Evolutionary conservation across 495 filamentous ascomycete genomes (phyloP).

Genomic region (Xylaria longipes): DNA sequence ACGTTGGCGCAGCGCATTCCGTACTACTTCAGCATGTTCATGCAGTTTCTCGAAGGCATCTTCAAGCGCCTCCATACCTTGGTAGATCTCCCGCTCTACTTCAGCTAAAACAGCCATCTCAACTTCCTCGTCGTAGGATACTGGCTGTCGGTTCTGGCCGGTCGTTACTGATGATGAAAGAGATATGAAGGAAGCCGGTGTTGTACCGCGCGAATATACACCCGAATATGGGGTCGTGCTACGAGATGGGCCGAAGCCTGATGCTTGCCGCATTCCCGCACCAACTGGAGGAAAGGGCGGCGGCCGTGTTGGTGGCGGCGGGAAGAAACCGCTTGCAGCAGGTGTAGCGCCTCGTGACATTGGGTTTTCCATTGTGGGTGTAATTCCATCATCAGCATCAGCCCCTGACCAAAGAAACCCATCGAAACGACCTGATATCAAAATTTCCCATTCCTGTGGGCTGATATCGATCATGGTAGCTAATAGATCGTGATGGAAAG

Average conservation of each 20-base stretch:
- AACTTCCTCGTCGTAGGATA: conserved; percentile 91
- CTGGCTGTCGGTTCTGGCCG: conserved; percentile 52
- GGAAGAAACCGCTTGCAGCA: conserved; percentile 52
- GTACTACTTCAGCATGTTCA: conserved; percentile 79
- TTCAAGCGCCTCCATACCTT: conserved; percentile 91
- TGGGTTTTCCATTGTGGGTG: conserved; percentile 47
- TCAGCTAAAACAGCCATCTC: conserved; percentile 90
- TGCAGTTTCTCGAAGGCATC: conserved; percentile 95
- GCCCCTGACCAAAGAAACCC: conserved; percentile 96
- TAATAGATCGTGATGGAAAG: conserved; percentile 80
- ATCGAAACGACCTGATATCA: conserved; percentile 94
- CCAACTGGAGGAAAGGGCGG: conserved; percentile 41
- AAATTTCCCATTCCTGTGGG: conserved; percentile 91
- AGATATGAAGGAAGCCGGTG: conserved; percentile 53
- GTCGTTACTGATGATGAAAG: conserved; percentile 46
- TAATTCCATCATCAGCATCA: conserved; percentile 62
- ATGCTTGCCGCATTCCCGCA: conserved; percentile 32
- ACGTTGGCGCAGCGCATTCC: conserved; percentile 77
- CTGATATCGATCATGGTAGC: conserved; percentile 87
- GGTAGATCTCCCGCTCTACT: conserved; percentile 91
- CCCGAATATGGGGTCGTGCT: conserved; percentile 44
- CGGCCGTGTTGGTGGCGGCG: conserved; percentile 41
- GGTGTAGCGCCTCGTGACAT: conserved; percentile 63
- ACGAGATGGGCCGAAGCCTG: conserved; percentile 44
- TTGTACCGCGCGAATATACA: conserved; percentile 41